Percentiles rank a stretch among this genome's conserved stretches.
These are phyloP conservation scores for Malus sylvestris DNA, from an alignment of 306 rosid genomes.

Conservation along the genomic window DNA sequence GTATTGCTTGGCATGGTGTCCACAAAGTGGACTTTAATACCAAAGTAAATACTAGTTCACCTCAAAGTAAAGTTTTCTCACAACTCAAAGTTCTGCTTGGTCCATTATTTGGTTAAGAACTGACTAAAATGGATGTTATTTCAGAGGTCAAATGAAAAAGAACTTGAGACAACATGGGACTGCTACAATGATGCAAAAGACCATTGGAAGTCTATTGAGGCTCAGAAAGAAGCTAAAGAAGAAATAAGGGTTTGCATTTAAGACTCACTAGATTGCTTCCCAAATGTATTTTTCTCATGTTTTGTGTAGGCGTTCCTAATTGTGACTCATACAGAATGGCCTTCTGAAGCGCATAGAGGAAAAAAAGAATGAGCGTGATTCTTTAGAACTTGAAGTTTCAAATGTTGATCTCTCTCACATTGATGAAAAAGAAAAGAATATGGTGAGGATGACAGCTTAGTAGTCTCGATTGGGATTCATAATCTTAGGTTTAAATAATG, in stretches of 20 bases:
- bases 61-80: not conserved
- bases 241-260: slow-evolving; percentile 54
- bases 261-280: slow-evolving; percentile 2
- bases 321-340: slow-evolving; percentile 47
- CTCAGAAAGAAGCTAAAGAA: slow-evolving; percentile 51
- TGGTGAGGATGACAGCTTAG: slow-evolving; percentile 45
- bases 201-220: slow-evolving; percentile 53
- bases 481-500: not conserved
- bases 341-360: slow-evolving; percentile 60
- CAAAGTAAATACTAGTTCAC: not conserved
- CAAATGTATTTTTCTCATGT: slow-evolving; percentile 4
- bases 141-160: slow-evolving; percentile 55
- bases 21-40: not conserved
- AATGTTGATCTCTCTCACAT: slow-evolving; percentile 48
- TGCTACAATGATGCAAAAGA: slow-evolving; percentile 60
- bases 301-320: slow-evolving; percentile 15
- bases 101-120: not conserved
- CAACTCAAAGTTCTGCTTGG: not conserved
- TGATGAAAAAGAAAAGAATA: slow-evolving; percentile 70
- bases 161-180: slow-evolving; percentile 63
- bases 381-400: slow-evolving; percentile 49
- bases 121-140: slow-evolving; percentile 13
- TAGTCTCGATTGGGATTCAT: slow-evolving; percentile 18
- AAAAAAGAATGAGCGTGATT: slow-evolving; percentile 52
- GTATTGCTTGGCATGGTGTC: not conserved